Evolutionary conservation across 1,284 basidiomycete species (phyloP), one percentile per base, ranked within the genome.

Genomic region (Pisolithus thermaeus): DNA sequence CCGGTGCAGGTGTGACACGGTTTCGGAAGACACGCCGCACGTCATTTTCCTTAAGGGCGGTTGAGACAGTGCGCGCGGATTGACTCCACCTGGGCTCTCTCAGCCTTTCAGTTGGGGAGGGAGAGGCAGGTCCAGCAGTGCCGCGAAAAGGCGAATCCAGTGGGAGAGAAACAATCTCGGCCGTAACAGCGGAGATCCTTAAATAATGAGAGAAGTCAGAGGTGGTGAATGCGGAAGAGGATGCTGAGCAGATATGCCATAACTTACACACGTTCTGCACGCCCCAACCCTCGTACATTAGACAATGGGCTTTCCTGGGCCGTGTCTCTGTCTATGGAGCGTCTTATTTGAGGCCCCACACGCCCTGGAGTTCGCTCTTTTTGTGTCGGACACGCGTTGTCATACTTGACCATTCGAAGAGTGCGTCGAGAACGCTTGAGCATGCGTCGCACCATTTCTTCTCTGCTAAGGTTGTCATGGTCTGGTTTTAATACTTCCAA

Each of bases 381-480:
- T 9, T 14, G 45, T 50, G 11, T 52, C 12, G 35, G 42, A 14
- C 50, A 51, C 1, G 59, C 56, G 35, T 67, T 57, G 32, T 46
- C 23, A 3, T 59, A 56, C 14, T 58, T 58, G 30, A 57, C 54
- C 18, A 62, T 55, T 20, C 65, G 54, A 14, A 22, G 18, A 7
- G 65, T 60, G 18, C 68, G 65, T 44, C 76, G 71, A 27, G 76
- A 73, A 7, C 75, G 70, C 59, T 78, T 77, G 56, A 71, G 71
- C 74, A 77, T 78, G 16, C 76, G 67, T n/a, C 61, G 67, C 11
- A 68, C 63, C 75, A 78, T 77, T 59, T 77, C 73, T 8, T 64
- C 57, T 28, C 69, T 59, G 3, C 71, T 62, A 16, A 77, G 59
- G 49, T 73, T 67, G 25, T 68, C 65, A 27, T 47, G 51, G n/a